Evolutionary conservation across 2,329 filamentous ascomycete species (phyloP), one percentile per base, ranked within the genome.

Genomic region (Exserohilum rostratum): DNA sequence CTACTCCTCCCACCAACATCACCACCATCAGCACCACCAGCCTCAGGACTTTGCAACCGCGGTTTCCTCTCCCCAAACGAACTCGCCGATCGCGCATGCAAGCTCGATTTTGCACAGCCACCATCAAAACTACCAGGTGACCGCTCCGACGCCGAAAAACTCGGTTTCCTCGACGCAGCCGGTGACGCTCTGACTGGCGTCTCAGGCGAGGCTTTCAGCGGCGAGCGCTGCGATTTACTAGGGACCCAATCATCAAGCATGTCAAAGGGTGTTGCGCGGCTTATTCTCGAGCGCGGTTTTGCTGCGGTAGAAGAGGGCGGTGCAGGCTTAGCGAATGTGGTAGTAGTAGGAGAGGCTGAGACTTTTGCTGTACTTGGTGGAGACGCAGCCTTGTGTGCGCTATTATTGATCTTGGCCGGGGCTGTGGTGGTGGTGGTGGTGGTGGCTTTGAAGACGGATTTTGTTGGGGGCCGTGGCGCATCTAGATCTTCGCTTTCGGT

Each of bases 401-500:
- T 18, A n/a, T 34, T 43, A 18, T 18, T 42, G 9, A 9, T 56
- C 35, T 31, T 39, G 15, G 40, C 17, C 46, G 54, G 40, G 17
- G 44, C 27, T 30, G 52, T 37, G 17, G 33, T n/a, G n/a, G n/a
- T n/a, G 22, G 4, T 25, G 22, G 22, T 25, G 22, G 22, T 13
- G 11, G 22, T 9, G 47, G 17, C 3, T 53, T 63, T 50, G 50
- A 34, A 9, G 27, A 35, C 25, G 33, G 43, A 17, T 13, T 44
- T 58, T 54, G 33, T 13, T 33, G 55, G 33, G 4, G 30, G 60
- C 11, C 30, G 45, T 6, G 59, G 61, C 4, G 57, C 57, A 50
- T 74, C 66, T 12, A 73, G 54, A 46, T 73, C 70, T 12, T 72
- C 69, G 47, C 66, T 68, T 33, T 73, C 70, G 20, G 65, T 65